Conservation (phyloP, 768 basidiomycete genomes). For the Cantharellus cinnabarinus region DNA sequence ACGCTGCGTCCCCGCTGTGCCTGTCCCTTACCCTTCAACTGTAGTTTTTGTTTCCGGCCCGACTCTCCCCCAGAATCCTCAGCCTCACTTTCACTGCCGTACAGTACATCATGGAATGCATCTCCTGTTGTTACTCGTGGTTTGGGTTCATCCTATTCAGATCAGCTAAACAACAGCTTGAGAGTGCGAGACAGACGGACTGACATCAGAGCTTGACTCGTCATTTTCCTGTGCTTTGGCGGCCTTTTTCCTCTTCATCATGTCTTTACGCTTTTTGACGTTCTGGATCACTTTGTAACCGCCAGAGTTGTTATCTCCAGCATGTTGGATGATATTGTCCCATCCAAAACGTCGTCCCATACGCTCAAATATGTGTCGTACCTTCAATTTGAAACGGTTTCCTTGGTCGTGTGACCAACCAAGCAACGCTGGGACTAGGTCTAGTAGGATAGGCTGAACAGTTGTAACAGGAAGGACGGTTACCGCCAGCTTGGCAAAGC, state of each 20-base stretch:
- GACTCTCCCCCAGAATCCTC: conserved; percentile 25
- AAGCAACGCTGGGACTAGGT: conserved; percentile 66
- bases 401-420: conserved; percentile 95
- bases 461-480: conserved; percentile 59
- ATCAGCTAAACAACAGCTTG: neutral
- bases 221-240: conserved; percentile 31
- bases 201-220: conserved; percentile 26
- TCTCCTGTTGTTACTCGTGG: conserved; percentile 44
- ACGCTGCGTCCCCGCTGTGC: neutral
- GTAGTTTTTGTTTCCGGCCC: conserved; percentile 12
- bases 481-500: conserved; percentile 82
- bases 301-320: conserved; percentile 31
- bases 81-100: conserved; percentile 86
- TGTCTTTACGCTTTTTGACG: conserved; percentile 88
- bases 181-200: conserved; percentile 4
- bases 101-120: conserved; percentile 92
- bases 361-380: conserved; percentile 91
- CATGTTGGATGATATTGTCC: conserved; percentile 47
- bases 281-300: conserved; percentile 66
- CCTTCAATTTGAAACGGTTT: conserved; percentile 95
- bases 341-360: conserved; percentile 81
- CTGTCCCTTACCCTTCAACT: neutral
- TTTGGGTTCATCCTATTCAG: neutral
- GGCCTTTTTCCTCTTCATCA: conserved; percentile 75
- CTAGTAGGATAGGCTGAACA: conserved; percentile 54